Percentiles rank a stretch among this genome's conserved stretches.
phyloP scores from a whole-genome alignment of 2,329 filamentous ascomycete species.

The Nannizziopsis barbatae region DNA sequence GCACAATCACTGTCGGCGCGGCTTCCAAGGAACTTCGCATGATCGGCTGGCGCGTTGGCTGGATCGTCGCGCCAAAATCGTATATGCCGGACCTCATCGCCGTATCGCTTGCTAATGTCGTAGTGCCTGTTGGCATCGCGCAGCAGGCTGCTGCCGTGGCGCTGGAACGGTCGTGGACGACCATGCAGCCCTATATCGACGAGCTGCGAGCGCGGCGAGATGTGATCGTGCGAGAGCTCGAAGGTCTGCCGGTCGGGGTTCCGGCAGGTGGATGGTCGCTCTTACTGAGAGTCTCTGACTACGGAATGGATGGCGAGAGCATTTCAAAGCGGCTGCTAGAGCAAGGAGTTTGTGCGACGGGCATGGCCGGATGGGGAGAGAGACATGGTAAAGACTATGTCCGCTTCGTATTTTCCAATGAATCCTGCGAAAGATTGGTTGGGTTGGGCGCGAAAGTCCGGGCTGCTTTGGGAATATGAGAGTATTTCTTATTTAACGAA shows the following conservation, averaged over 20 bases:
- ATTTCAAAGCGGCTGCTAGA: conserved; percentile 6
- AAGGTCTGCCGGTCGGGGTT: conserved; percentile 5
- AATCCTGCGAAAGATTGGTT: conserved; percentile 4
- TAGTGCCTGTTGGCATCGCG: conserved; percentile 6
- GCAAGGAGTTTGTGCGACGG: conserved; percentile 10
- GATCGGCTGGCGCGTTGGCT: conserved; percentile 9
- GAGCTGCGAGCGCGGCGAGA: conserved; percentile 6
- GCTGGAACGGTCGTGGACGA: conserved; percentile 3
- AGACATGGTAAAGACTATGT: conserved; percentile 2
- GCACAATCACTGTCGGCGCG: conserved; percentile 6
- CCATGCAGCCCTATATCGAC: conserved; percentile 3
- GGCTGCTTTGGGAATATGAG: conserved; percentile 4
- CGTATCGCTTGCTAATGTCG: conserved; percentile 4
- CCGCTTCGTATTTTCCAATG: conserved; percentile 10
- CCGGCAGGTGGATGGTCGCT: conserved; percentile 12
- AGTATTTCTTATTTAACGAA: not conserved
- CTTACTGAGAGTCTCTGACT: conserved; percentile 5
- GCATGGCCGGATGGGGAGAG: conserved; percentile 2
- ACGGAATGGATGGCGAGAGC: conserved; percentile 5
- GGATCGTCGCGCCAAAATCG: conserved; percentile 3
- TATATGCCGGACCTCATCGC: conserved; percentile 7
- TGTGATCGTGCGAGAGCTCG: conserved; percentile 3
- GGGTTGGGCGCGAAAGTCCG: conserved; percentile 5
- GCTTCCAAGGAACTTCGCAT: conserved; percentile 10
- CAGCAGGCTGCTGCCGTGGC: conserved; percentile 2